phyloP scores from a whole-genome alignment of 2,329 filamentous ascomycete species.

The Aspergillus fumigatus region DNA sequence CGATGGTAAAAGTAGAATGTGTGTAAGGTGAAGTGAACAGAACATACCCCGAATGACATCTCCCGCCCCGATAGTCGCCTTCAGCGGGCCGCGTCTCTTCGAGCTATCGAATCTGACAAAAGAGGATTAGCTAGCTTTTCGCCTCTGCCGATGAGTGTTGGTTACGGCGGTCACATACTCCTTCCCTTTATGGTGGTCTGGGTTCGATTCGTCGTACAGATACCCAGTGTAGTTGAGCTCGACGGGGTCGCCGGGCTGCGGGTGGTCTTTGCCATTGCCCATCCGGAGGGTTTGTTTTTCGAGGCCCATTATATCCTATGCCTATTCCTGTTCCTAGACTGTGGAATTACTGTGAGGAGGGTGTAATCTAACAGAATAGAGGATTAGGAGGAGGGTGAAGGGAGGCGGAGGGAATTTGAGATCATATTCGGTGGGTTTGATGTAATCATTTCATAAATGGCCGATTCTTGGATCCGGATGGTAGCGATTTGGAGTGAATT shows the following conservation, averaged over 20 bases:
- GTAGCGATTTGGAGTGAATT: neutral
- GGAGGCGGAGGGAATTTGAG: neutral
- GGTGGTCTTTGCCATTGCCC: conserved; percentile 59
- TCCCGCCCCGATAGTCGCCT: conserved; percentile 73
- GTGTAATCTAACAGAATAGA: neutral
- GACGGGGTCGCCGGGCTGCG: conserved; percentile 66
- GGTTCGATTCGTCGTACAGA: conserved; percentile 63
- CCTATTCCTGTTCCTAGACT: too few species aligned
- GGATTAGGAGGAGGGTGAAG: neutral
- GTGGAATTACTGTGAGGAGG: neutral
- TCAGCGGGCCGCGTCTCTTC: conserved; percentile 64
- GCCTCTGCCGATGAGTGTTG: too few species aligned
- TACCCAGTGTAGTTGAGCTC: conserved; percentile 89
- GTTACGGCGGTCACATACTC: conserved; percentile 52
- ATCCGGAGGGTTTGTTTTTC: conserved; percentile 59
- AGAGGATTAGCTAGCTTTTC: neutral
- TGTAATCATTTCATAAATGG: neutral
- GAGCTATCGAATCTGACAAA: conserved; percentile 79
- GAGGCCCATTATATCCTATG: conserved; percentile 60
- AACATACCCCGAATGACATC: conserved; percentile 76
- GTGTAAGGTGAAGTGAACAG: neutral
- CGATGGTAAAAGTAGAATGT: too few species aligned
- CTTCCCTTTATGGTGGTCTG: conserved; percentile 60
- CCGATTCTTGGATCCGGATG: neutral
- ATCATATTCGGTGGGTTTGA: neutral